These are phyloP conservation scores for Dalbergia cultrata DNA, from an alignment of 306 rosid genomes.

Conservation along the genomic window DNA sequence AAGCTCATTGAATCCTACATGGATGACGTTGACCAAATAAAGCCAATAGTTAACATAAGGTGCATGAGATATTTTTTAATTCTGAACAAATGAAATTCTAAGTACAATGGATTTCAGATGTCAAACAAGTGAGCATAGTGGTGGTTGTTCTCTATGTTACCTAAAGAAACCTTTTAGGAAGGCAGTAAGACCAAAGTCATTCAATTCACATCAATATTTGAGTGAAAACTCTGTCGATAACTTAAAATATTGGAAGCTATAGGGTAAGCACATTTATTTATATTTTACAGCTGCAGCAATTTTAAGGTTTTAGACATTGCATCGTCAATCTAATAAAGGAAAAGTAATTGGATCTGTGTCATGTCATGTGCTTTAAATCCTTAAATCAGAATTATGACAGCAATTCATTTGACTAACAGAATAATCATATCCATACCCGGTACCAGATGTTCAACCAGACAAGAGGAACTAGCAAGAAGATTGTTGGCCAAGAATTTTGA, in stretches of 20 bases:
- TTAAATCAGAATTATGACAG: slow-evolving; percentile 9
- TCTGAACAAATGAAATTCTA: not conserved
- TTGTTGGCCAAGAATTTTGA: slow-evolving; percentile 96
- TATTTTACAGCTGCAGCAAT: slow-evolving; percentile 12
- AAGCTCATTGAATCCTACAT: not conserved
- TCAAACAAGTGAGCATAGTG: slow-evolving; percentile 3
- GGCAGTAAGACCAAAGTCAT: too few species aligned
- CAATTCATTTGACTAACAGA: slow-evolving; percentile 3
- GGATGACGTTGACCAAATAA: not conserved
- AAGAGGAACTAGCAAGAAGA: slow-evolving; percentile 86
- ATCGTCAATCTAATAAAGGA: slow-evolving; percentile 9
- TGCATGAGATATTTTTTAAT: slow-evolving; percentile 26
- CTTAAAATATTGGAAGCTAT: not conserved
- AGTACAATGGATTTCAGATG: not conserved
- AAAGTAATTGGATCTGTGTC: not conserved
- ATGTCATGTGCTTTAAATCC: not conserved
- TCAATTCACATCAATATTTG: too few species aligned
- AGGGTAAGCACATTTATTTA: slow-evolving; percentile 5
- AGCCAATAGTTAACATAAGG: not conserved
- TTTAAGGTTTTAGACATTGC: slow-evolving; percentile 12
- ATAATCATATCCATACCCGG: slow-evolving; percentile 71
- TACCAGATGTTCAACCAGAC: slow-evolving; percentile 92
- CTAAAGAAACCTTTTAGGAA: too few species aligned
- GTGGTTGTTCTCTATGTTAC: too few species aligned
- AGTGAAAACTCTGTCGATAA: not conserved